Evolutionary conservation across 2,329 filamentous ascomycete species (phyloP).

Genomic region (Atkinsonella hypoxylon): DNA sequence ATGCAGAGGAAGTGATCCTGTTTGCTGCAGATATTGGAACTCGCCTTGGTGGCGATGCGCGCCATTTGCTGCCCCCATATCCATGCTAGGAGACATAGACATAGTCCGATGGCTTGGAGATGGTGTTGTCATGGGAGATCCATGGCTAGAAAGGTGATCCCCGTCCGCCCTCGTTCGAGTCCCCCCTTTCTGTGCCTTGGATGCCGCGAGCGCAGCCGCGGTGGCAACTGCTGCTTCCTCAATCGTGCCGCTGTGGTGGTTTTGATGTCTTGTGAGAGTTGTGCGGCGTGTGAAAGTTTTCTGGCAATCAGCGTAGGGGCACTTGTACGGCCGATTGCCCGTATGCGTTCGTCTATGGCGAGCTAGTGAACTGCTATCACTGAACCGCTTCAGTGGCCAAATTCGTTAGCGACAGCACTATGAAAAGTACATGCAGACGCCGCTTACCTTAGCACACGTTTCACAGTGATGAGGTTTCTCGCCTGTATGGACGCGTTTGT

Average conservation of each 20-base stretch:
- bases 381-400: constrained; percentile 61
- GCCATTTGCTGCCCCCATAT: constrained; percentile 54
- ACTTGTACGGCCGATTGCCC: constrained; percentile 93
- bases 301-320: constrained; percentile 92
- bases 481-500: constrained; percentile 89
- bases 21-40: constrained; percentile 61
- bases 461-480: constrained; percentile 99
- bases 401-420: neutral
- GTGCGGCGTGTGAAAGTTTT: constrained; percentile 97
- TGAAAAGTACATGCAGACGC: neutral
- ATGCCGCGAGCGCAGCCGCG: constrained; percentile 64
- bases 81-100: constrained; percentile 69
- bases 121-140: constrained; percentile 65
- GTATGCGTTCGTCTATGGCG: constrained; percentile 91
- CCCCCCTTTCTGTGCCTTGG: constrained; percentile 25
- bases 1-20: constrained; percentile 70
- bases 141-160: constrained; percentile 58
- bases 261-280: constrained; percentile 89
- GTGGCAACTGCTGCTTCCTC: constrained; percentile 87
- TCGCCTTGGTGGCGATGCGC: constrained; percentile 54
- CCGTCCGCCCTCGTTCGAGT: constrained; percentile 52
- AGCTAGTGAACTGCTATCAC: constrained; percentile 87
- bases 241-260: constrained; percentile 88
- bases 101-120: constrained; percentile 70
- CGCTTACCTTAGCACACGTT: constrained; percentile 79